phyloP scores from a whole-genome alignment of 2,329 filamentous ascomycete species.

The Davidsoniella eucalypti region DNA sequence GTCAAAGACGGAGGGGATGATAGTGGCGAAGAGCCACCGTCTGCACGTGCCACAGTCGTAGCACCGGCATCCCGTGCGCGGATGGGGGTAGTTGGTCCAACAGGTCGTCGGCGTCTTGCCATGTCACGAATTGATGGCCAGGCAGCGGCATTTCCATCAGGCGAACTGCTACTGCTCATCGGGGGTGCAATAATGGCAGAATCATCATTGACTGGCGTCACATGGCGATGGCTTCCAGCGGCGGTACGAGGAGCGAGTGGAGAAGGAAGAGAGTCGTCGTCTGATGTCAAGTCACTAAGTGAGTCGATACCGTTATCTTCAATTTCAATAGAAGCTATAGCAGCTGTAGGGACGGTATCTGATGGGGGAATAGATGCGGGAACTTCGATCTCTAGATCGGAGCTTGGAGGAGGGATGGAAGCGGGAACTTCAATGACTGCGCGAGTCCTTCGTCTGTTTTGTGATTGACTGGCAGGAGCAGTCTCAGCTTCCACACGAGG shows the following conservation, averaged over 20 bases:
- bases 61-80: constrained; percentile 15
- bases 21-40: constrained; percentile 32
- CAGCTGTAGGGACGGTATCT: background rate
- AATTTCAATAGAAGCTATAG: constrained; percentile 8
- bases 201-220: constrained; percentile 28
- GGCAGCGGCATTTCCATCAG: constrained; percentile 24
- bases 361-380: background rate
- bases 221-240: constrained; percentile 18
- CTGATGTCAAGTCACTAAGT: constrained; percentile 17
- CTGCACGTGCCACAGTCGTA: background rate
- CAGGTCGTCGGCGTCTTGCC: constrained; percentile 28
- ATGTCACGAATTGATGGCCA: constrained; percentile 38
- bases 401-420: constrained; percentile 7
- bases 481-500: constrained; percentile 19
- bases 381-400: background rate
- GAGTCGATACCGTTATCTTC: constrained; percentile 12
- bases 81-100: constrained; percentile 23
- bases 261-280: constrained; percentile 18
- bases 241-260: constrained; percentile 19
- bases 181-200: constrained; percentile 34
- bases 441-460: constrained; percentile 6
- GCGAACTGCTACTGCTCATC: constrained; percentile 31
- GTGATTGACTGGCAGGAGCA: constrained; percentile 8
- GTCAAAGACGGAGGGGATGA: constrained; percentile 51
- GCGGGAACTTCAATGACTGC: constrained; percentile 10